Conservation (phyloP, 148 eudicot species). For the Silene conica region DNA sequence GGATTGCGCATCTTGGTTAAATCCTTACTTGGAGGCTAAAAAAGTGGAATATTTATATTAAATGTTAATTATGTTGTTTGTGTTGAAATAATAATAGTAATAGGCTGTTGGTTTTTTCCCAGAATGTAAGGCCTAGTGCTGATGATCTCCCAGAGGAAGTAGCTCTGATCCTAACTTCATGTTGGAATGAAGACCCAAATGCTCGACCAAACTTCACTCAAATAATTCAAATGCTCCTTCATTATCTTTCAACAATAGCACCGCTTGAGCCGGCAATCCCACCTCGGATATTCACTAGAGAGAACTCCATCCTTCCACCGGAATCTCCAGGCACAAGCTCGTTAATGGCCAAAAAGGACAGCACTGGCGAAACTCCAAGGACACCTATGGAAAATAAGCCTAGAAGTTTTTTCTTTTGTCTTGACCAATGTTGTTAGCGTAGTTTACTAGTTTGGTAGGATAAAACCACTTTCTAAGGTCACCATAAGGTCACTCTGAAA, state of each 20-base stretch:
- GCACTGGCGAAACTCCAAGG: conserved; percentile 52
- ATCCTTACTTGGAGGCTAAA: background rate
- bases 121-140: conserved; percentile 90
- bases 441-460: conserved; percentile 20
- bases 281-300: conserved; percentile 52
- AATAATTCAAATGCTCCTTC: conserved; percentile 78
- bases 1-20: background rate
- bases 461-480: conserved; percentile 23
- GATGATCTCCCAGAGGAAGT: conserved; percentile 79
- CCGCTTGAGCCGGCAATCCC: conserved; percentile 64
- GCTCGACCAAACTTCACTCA: conserved; percentile 77
- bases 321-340: conserved; percentile 93
- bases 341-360: conserved; percentile 57
- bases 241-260: conserved; percentile 46
- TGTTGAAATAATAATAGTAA: too few species aligned
- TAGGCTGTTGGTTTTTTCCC: too few species aligned
- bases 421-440: conserved; percentile 45
- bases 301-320: conserved; percentile 69
- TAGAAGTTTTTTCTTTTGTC: conserved; percentile 65
- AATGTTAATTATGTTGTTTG: background rate
- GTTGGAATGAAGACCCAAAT: conserved; percentile 88
- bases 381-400: conserved; percentile 47
- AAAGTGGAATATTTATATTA: background rate
- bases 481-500: conserved; percentile 22
- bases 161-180: conserved; percentile 65